A percentile compares a stretch with the other conserved stretches of the same genome.
phyloP scores from a whole-genome alignment of 129 eudicot species.

The Centaurea solstitialis region DNA sequence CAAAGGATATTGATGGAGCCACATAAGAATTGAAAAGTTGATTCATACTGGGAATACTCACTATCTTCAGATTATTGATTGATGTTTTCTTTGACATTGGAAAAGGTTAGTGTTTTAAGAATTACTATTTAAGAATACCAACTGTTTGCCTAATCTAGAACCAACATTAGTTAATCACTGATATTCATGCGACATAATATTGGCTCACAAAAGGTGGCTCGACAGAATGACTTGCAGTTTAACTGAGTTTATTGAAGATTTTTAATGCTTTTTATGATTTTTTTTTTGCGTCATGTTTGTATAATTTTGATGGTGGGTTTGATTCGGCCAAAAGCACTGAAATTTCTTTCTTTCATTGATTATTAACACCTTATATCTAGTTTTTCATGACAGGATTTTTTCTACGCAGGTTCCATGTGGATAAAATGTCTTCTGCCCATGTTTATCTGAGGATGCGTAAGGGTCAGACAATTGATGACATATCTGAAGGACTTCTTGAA shows the following conservation, averaged over 20 bases:
- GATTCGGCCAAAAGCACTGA: not conserved
- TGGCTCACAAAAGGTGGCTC: too few relatives aligned
- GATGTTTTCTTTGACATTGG: too few relatives aligned
- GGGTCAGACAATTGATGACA: slow-evolving; percentile 87
- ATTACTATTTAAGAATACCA: too few relatives aligned
- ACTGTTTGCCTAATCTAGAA: too few relatives aligned
- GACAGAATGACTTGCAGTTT: not conserved
- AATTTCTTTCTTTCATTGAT: slow-evolving; percentile 1
- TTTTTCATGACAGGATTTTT: slow-evolving; percentile 44
- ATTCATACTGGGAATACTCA: too few relatives aligned
- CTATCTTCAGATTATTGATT: too few relatives aligned
- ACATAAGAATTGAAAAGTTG: too few relatives aligned
- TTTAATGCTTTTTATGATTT: not conserved
- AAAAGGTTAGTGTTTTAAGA: too few relatives aligned
- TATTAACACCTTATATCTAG: slow-evolving; percentile 31
- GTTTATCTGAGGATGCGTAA: slow-evolving; percentile 87
- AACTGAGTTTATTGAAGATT: not conserved
- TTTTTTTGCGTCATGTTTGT: not conserved
- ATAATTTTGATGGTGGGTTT: not conserved
- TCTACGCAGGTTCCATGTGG: slow-evolving; percentile 94
- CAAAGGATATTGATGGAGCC: too few relatives aligned
- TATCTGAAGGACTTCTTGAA: slow-evolving; percentile 91
- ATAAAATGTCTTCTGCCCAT: slow-evolving; percentile 98
- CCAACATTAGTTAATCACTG: too few relatives aligned
- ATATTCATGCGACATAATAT: too few relatives aligned